These are phyloP conservation scores for Lenwebbia sp. DNA, from an alignment of 345 rosid species.

Conservation along the genomic window DNA sequence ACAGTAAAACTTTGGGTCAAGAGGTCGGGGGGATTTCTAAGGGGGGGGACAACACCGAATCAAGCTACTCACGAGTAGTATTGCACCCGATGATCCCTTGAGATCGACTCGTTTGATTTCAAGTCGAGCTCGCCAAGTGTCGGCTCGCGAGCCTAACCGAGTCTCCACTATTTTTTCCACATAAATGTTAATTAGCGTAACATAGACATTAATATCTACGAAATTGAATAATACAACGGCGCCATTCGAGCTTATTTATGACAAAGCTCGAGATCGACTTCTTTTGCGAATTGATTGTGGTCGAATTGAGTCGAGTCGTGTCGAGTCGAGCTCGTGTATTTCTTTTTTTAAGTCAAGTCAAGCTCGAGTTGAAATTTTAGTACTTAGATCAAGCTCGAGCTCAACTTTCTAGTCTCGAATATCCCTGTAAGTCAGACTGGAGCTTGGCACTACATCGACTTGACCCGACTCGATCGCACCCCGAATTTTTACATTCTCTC, in stretches of 20 bases:
- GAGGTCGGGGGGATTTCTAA: neutral
- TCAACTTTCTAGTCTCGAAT: neutral
- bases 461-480: accelerated
- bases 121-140: neutral
- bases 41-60: neutral
- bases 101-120: no score
- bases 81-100: no score
- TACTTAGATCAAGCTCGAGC: neutral
- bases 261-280: no score
- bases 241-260: neutral
- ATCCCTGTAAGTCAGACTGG: neutral
- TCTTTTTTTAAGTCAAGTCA: neutral
- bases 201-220: neutral
- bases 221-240: neutral
- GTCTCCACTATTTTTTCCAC: neutral
- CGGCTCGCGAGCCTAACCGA: neutral
- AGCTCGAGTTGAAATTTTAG: neutral
- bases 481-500: neutral
- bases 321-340: no score
- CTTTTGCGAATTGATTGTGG: no score
- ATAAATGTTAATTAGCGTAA: neutral
- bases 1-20: neutral
- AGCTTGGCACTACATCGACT: neutral
- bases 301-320: no score
- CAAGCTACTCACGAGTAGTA: neutral